These are phyloP conservation scores for Solanum tacnaense DNA, from an alignment of 257 asterid species.

Conservation along the genomic window DNA sequence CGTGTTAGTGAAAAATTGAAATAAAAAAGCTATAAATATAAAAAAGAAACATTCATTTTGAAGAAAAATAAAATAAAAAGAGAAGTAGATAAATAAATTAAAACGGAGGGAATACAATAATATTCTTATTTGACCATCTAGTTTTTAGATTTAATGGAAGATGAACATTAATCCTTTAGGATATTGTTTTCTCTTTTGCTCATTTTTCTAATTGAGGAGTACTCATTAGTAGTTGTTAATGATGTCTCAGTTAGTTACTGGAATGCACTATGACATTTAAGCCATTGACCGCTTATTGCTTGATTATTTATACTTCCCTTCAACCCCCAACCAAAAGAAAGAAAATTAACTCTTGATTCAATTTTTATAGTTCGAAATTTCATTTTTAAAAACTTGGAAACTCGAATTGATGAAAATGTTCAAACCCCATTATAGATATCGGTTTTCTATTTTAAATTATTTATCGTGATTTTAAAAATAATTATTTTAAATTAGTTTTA, in stretches of 20 bases:
- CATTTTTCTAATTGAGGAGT: not conserved
- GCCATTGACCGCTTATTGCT: not conserved
- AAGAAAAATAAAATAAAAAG: not conserved
- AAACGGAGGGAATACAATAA: not conserved
- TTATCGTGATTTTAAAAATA: not conserved
- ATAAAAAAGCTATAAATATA: accelerated
- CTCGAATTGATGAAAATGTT: not conserved
- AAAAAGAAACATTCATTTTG: not conserved
- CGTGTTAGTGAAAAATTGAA: accelerated
- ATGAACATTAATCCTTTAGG: not conserved
- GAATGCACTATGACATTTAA: not conserved
- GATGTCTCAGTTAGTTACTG: not conserved
- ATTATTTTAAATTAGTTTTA: not conserved
- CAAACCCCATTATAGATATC: not conserved
- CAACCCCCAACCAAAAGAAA: not conserved
- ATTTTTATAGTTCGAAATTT: not conserved
- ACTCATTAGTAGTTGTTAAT: not conserved
- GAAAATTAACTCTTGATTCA: not conserved
- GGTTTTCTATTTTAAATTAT: not conserved
- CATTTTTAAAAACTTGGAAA: not conserved
- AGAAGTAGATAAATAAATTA: not conserved
- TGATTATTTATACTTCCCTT: not conserved
- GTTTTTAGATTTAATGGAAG: not conserved
- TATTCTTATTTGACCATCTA: not conserved
- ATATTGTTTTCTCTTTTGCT: not conserved